These are phyloP conservation scores for Penicillium cosmopolitanum DNA, from an alignment of 495 filamentous ascomycete genomes.

Conservation along the genomic window DNA sequence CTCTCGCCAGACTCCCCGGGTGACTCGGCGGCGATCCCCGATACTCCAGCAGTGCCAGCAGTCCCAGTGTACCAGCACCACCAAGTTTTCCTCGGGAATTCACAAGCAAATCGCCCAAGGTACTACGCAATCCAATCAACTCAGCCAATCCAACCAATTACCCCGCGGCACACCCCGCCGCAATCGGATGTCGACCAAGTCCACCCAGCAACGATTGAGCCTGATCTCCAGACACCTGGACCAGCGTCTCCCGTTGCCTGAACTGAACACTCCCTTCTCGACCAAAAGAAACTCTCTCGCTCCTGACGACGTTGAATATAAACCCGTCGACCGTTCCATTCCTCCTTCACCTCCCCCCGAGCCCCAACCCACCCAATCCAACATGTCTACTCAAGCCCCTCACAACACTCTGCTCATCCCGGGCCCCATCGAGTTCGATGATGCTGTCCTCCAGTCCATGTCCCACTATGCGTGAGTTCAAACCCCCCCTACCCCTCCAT, in stretches of 20 bases:
- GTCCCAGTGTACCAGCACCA: background rate
- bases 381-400: constrained; percentile 76
- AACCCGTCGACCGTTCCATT: constrained; percentile 47
- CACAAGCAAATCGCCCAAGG: constrained; percentile 23
- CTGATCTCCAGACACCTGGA: constrained; percentile 83
- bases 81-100: constrained; percentile 33
- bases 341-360: constrained; percentile 28
- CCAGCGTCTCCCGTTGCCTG: constrained; percentile 59
- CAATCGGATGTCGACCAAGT: constrained; percentile 57
- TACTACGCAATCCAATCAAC: constrained; percentile 5
- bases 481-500: background rate
- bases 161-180: constrained; percentile 47
- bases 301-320: constrained; percentile 63
- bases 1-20: background rate
- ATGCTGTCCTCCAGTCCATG: constrained; percentile 95
- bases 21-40: constrained; percentile 42
- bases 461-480: constrained; percentile 83
- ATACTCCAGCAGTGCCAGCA: background rate
- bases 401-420: constrained; percentile 90
- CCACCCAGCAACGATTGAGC: constrained; percentile 68
- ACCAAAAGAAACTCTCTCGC: constrained; percentile 59
- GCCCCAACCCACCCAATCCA: constrained; percentile 17
- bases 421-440: constrained; percentile 97
- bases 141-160: constrained; percentile 11
- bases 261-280: constrained; percentile 69